Evolutionary conservation across 176 grass and related monocot genomes (phyloP).

Genomic region (Bothriochloa decipiens): DNA sequence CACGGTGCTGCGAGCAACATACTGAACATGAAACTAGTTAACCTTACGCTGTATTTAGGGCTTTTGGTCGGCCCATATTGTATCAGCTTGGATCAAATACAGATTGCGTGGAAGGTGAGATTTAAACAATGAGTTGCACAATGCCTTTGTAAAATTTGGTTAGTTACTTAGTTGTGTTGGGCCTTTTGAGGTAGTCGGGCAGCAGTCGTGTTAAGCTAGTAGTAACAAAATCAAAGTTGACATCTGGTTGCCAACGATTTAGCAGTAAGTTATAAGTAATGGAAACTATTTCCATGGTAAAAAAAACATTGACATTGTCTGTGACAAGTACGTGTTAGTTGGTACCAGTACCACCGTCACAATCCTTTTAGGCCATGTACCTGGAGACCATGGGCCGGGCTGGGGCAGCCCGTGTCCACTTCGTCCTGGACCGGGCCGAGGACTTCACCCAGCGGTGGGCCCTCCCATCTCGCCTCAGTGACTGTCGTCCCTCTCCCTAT

Average conservation of each 20-base stretch:
- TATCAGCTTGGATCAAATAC: too few species aligned
- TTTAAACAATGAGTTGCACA: background rate
- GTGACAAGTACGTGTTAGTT: background rate
- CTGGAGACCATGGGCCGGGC: conserved; percentile 32
- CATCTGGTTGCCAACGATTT: too few species aligned
- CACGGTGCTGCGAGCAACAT: background rate
- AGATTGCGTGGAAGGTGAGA: too few species aligned
- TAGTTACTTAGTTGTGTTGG: background rate
- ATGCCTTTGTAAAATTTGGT: background rate
- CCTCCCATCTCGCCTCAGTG: background rate
- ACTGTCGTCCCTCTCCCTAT: conserved; percentile 22
- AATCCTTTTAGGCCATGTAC: background rate
- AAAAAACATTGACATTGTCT: background rate
- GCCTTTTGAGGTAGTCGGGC: too few species aligned
- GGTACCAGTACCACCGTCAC: background rate
- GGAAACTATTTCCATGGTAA: background rate
- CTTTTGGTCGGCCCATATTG: too few species aligned
- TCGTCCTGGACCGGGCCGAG: background rate
- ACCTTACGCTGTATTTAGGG: background rate
- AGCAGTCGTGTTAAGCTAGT: background rate
- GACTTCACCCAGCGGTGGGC: background rate
- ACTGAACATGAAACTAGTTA: background rate
- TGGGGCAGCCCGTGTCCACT: background rate
- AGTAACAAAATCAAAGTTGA: too few species aligned
- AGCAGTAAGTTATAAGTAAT: too few species aligned